Evolutionary conservation across 2,329 filamentous ascomycete genomes (phyloP).

Genomic region (Pestalotiopsis sp.): DNA sequence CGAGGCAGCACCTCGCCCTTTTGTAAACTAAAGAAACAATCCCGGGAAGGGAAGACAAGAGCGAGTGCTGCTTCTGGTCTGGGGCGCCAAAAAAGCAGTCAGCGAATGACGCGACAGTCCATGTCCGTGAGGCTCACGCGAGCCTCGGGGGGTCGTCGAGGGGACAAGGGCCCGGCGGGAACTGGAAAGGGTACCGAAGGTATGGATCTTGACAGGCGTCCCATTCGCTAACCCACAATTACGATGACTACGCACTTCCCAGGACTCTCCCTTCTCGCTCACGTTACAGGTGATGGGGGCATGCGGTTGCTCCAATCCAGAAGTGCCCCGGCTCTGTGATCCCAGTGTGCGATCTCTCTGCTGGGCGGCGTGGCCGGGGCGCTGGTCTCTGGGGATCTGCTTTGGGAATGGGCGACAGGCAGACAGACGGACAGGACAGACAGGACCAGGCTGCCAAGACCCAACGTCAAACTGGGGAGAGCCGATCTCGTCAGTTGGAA

Average conservation of each 20-base stretch:
- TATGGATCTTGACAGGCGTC: slow-evolving; percentile 2
- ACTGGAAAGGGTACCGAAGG: neutral
- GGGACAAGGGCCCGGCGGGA: neutral
- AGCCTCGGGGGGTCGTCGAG: neutral
- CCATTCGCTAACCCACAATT: neutral
- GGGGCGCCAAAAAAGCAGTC: neutral
- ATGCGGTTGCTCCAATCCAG: neutral
- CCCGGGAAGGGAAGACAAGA: neutral
- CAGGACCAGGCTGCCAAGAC: neutral
- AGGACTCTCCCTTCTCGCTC: neutral
- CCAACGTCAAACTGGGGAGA: neutral
- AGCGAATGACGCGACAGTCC: neutral
- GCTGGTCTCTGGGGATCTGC: too few relatives aligned
- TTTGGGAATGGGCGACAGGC: neutral
- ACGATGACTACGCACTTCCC: neutral
- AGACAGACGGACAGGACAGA: neutral
- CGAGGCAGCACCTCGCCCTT: slow-evolving; percentile 1
- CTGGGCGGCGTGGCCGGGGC: neutral
- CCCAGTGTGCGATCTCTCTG: neutral
- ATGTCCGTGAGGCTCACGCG: neutral
- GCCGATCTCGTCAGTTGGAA: slow-evolving; percentile 1
- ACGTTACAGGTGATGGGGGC: neutral
- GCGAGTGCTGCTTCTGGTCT: neutral
- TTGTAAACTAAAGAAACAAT: neutral
- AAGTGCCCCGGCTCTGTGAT: neutral